phyloP scores from a whole-genome alignment of 495 filamentous ascomycete species.

The Aspergillus sparsus region DNA sequence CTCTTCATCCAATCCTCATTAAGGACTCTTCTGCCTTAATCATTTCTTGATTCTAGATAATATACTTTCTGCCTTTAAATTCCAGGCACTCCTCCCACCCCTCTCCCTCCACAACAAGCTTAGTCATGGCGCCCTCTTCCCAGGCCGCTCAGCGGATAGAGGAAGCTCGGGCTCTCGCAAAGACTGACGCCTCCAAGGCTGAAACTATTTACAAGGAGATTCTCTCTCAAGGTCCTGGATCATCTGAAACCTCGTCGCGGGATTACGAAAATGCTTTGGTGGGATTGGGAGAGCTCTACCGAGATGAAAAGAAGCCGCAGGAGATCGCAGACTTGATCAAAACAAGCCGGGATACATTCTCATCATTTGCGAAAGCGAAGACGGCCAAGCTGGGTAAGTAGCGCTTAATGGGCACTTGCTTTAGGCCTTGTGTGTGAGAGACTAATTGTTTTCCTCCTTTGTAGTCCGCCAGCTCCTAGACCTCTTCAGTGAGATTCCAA shows the following conservation, averaged over 20 bases:
- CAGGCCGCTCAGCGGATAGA: slow-evolving; percentile 63
- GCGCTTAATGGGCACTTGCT: background rate
- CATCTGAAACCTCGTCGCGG: slow-evolving; percentile 77
- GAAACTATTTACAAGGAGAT: slow-evolving; percentile 84
- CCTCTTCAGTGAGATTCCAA: slow-evolving; percentile 88
- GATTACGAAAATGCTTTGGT: slow-evolving; percentile 76
- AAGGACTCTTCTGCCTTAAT: background rate
- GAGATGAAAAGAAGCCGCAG: slow-evolving; percentile 82
- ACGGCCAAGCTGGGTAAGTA: slow-evolving; percentile 91
- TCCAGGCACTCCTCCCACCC: background rate
- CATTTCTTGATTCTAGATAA: background rate
- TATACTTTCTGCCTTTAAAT: background rate
- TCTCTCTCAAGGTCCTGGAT: slow-evolving; percentile 78
- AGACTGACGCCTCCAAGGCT: slow-evolving; percentile 76
- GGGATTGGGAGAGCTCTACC: slow-evolving; percentile 86
- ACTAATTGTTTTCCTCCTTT: slow-evolving; percentile 8
- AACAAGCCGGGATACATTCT: slow-evolving; percentile 84
- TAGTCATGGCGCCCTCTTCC: slow-evolving; percentile 52
- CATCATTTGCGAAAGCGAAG: slow-evolving; percentile 97
- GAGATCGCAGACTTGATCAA: slow-evolving; percentile 91
- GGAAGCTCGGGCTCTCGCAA: slow-evolving; percentile 82
- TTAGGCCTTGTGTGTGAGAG: background rate
- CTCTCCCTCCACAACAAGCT: slow-evolving; percentile 13
- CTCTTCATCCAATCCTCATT: slow-evolving; percentile 10
- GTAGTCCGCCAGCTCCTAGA: slow-evolving; percentile 96